Evolutionary conservation across 2,329 filamentous ascomycete genomes (phyloP).

Genomic region (Verticillium nonalfalfae): DNA sequence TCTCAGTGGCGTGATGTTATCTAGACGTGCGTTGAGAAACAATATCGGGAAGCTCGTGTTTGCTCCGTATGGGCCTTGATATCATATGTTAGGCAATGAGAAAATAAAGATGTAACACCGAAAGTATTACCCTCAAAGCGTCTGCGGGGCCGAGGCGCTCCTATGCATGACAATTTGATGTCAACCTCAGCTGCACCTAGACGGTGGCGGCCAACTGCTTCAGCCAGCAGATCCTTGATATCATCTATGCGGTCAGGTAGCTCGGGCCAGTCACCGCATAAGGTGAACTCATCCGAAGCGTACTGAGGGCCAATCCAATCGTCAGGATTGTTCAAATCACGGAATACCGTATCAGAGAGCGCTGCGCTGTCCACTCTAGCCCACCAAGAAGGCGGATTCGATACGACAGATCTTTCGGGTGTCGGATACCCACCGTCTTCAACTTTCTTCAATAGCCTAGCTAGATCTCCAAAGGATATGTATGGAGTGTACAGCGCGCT

Average conservation of each 20-base stretch:
- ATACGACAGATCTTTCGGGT: neutral
- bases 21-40: constrained; percentile 32
- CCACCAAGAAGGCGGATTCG: neutral
- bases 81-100: neutral
- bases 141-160: constrained; percentile 24
- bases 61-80: constrained; percentile 5
- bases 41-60: constrained; percentile 35
- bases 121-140: constrained; percentile 21
- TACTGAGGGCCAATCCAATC: neutral
- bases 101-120: too few relatives aligned
- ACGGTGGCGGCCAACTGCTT: neutral
- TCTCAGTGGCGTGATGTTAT: constrained; percentile 38
- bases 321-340: neutral
- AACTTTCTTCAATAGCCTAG: neutral
- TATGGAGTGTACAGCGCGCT: neutral
- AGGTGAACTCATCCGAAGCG: neutral
- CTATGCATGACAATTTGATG: neutral
- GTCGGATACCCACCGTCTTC: neutral
- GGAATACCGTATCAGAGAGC: neutral
- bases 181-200: neutral
- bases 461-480: neutral
- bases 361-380: neutral
- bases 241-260: neutral
- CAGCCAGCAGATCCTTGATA: neutral
- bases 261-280: neutral